Base-by-base conservation (phyloP, 1,139 yeast species). In the Magnusiomyces ingens region DNA sequence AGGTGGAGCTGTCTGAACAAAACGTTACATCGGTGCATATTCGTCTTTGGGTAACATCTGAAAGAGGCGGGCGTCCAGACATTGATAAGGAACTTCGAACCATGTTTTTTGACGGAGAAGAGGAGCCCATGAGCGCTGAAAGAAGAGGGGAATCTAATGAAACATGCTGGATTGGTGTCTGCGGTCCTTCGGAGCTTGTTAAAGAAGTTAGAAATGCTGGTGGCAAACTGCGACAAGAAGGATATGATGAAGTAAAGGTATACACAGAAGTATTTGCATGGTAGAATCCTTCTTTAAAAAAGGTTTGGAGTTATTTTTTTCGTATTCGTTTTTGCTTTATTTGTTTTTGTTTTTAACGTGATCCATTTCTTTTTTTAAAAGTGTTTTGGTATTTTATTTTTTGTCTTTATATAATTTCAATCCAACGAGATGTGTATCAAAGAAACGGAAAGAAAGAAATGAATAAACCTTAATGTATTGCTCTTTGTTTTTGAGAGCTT, bases 221-320 rank as follows among this genome's bases (percentile, higher is more conserved):
- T 17, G 62, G 64, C 5, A 57, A 48, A 32, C 44, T 62, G 46
- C 52, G 60, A 13, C 51, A 49, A 29, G 54, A 58, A n/a, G 66
- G 66, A 1, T 45, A 52, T 17, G 45, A 44, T 10, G 55, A 53
- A 26, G 55, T 62, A 17, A 51, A 57, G 36, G 57, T 59, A 38
- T 61, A 62, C 45, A 59, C 65, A 4, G 67, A 64, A 53, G 55
- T 60, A 40, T 64, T 64, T 50, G 66, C 65, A 15, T 64, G 67
- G 67, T 64, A 50, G 50, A 2, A 17, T 21, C 18, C 17, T 2
- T 15, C n/a, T 40, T 40, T 11, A 26, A 8, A 5, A 8, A 12
- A 36, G 40, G 40, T 13, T 36, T 36, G n/a, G 11, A 36, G 17
- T 5, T n/a, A 26, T 36, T 36, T 12, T 5, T 36, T 13, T 36